These are phyloP conservation scores for Neoboletus magnificus DNA, from an alignment of 768 basidiomycete genomes.

Conservation along the genomic window DNA sequence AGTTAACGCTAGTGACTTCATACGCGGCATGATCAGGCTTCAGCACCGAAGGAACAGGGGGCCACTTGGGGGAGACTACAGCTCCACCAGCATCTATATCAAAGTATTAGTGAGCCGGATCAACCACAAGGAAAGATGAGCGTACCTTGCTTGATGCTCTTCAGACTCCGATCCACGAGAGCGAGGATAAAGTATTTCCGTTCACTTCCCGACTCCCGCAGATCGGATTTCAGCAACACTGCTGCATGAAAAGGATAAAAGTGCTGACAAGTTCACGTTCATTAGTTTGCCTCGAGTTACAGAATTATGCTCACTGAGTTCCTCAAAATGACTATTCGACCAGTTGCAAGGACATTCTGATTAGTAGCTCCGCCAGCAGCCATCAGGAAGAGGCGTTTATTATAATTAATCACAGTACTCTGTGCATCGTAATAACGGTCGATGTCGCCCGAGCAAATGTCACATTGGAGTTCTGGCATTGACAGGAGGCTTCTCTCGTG, in stretches of 20 bases:
- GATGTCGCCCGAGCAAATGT: constrained; percentile 69
- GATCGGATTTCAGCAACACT: constrained; percentile 66
- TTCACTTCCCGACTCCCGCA: constrained; percentile 45
- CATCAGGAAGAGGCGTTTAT: constrained; percentile 59
- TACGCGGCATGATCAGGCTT: constrained; percentile 55
- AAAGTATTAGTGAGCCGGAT: not conserved
- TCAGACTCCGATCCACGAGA: constrained; percentile 62
- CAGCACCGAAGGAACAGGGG: constrained; percentile 49
- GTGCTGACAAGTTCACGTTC: constrained; percentile 48
- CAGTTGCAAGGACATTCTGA: constrained; percentile 61
- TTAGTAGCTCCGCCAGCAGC: constrained; percentile 61
- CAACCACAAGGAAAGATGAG: not conserved
- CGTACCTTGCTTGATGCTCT: constrained; percentile 51
- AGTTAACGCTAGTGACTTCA: constrained; percentile 59
- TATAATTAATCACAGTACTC: constrained; percentile 55
- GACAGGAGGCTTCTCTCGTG: constrained; percentile 64
- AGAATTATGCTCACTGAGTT: constrained; percentile 60
- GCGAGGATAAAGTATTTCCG: constrained; percentile 69
- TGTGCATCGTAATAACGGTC: constrained; percentile 72
- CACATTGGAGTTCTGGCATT: constrained; percentile 65
- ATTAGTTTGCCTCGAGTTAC: not conserved
- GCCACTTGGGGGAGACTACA: constrained; percentile 75
- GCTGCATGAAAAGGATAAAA: constrained; percentile 68
- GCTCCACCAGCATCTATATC: constrained; percentile 53
- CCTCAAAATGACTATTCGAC: constrained; percentile 79